Evolutionary conservation across 1,284 basidiomycete genomes (phyloP), one percentile per base, ranked within the genome.

Genomic region (Xerocomus nothofagi): DNA sequence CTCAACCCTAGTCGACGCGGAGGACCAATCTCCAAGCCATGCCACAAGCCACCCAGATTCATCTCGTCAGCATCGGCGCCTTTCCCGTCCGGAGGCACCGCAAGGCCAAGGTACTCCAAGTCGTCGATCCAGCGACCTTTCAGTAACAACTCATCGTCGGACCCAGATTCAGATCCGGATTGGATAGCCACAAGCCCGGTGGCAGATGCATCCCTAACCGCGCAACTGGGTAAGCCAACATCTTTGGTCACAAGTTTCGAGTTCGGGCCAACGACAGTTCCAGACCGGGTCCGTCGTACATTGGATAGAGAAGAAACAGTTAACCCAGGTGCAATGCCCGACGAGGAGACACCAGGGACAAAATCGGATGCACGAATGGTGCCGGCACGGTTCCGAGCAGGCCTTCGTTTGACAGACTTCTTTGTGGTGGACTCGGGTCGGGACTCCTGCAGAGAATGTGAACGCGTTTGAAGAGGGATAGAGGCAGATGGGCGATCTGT

Each of bases 51-150:
- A 26, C 50, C 47, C 21, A 69, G 24, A 29, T 70, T 68, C 39
- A 66, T 20, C 18, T 68, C 64, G 18, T 65, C 63, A 0, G 44
- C 36, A 3, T 53, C 51, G 8, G 3, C 40, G 0, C 49, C 50
- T 20, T 46, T 34, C 27, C 20, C 18, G 8, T 26, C 32, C 5
- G 20, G 37, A 12, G 47, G 54, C 27, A 47, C 58, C 6, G 43
- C 18, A n/a, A 46, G 45, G 71, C 75, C 69, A 12, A 73, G 75
- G 24, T 79, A 76, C 44, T 73, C 71, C 24, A 70, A 63, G 44
- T 77, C 77, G n/a, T 75, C 73, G 12, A 40, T 15, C 61, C 66
- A 67, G 0, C 37, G 21, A 14, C 29, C 14, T 46, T 53, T 57
- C n/a, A 64, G 21, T 37, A 66, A 24, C 6, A 68, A 12, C 18